Conservation (phyloP, 2,329 filamentous ascomycete genomes). For the Fusarium palustre region DNA sequence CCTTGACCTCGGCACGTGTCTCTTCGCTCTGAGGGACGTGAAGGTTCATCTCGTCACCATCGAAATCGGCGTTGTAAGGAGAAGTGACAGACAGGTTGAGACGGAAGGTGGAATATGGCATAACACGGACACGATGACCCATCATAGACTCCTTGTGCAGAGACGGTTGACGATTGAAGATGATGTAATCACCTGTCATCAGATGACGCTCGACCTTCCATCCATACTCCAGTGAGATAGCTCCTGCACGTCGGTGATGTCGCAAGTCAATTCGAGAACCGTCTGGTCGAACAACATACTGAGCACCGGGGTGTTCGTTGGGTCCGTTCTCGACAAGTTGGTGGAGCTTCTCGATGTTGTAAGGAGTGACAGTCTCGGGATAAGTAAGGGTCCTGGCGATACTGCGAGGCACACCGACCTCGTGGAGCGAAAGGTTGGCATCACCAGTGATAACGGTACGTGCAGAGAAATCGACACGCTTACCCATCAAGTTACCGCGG, state of each 20-base stretch:
- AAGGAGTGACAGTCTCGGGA: conserved; percentile 95
- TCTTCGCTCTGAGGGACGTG: conserved; percentile 99
- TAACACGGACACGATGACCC: conserved; percentile 96
- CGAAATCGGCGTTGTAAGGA: conserved; percentile 99
- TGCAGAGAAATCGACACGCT: conserved; percentile 98
- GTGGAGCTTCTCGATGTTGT: conserved; percentile 95
- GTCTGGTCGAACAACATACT: conserved; percentile 94
- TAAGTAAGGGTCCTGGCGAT: conserved; percentile 95
- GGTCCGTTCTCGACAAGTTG: conserved; percentile 92
- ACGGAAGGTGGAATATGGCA: conserved; percentile 99
- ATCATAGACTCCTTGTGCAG: conserved; percentile 99
- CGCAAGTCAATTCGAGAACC: conserved; percentile 95
- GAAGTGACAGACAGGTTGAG: conserved; percentile 97
- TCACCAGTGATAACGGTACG: conserved; percentile 99
- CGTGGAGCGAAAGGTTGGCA: conserved; percentile 93
- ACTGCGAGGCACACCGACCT: conserved; percentile 95
- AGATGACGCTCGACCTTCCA: conserved; percentile 99
- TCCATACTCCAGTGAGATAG: conserved; percentile 90
- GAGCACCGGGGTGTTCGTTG: conserved; percentile 93
- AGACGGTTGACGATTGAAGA: conserved; percentile 99
- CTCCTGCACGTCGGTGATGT: conserved; percentile 88
- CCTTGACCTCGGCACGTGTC: conserved; percentile 91
- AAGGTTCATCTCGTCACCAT: conserved; percentile 99
- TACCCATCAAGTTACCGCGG: conserved; percentile 98
- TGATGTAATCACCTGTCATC: conserved; percentile 95